Percentiles rank a stretch among this genome's conserved stretches.
Evolutionary conservation across 352 stramenopile species (phyloP).

Genomic region (Phytophthora nicotianae): DNA sequence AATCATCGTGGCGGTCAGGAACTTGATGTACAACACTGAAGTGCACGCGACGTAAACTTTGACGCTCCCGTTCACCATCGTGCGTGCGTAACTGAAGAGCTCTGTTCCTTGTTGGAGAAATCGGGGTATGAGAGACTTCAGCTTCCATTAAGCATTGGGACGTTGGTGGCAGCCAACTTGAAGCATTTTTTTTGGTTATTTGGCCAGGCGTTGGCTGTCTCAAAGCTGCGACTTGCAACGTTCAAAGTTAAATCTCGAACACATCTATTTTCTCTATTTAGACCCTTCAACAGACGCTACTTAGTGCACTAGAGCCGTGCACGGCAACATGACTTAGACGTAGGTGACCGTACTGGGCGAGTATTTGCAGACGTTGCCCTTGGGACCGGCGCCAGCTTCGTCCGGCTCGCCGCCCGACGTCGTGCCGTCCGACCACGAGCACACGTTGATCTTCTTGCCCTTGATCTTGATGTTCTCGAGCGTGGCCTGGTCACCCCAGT

Average conservation of each 20-base stretch:
- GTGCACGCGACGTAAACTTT: slow-evolving; percentile 41
- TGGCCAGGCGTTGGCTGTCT: slow-evolving; percentile 4
- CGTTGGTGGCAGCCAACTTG: slow-evolving; percentile 3
- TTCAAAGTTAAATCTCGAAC: neutral
- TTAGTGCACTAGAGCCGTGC: neutral
- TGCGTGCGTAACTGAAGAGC: neutral
- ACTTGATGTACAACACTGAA: slow-evolving; percentile 66
- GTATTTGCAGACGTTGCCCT: slow-evolving; percentile 34
- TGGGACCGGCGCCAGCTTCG: slow-evolving; percentile 16
- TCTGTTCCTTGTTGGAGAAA: neutral
- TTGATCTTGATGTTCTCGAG: slow-evolving; percentile 53
- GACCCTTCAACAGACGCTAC: neutral
- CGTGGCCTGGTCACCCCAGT: slow-evolving; percentile 46
- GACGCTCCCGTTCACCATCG: slow-evolving; percentile 10
- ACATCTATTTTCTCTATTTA: slow-evolving; percentile 9
- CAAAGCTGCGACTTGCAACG: slow-evolving; percentile 15
- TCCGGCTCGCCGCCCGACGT: slow-evolving; percentile 27
- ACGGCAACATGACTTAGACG: neutral
- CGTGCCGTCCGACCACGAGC: slow-evolving; percentile 24
- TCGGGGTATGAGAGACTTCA: neutral
- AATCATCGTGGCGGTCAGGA: slow-evolving; percentile 52
- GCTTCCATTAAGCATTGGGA: neutral
- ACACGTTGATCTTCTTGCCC: slow-evolving; percentile 32
- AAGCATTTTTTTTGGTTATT: slow-evolving; percentile 7
- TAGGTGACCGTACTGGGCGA: slow-evolving; percentile 32